Conservation (phyloP, 2,329 filamentous ascomycete genomes). For the Thelonectria olida region DNA sequence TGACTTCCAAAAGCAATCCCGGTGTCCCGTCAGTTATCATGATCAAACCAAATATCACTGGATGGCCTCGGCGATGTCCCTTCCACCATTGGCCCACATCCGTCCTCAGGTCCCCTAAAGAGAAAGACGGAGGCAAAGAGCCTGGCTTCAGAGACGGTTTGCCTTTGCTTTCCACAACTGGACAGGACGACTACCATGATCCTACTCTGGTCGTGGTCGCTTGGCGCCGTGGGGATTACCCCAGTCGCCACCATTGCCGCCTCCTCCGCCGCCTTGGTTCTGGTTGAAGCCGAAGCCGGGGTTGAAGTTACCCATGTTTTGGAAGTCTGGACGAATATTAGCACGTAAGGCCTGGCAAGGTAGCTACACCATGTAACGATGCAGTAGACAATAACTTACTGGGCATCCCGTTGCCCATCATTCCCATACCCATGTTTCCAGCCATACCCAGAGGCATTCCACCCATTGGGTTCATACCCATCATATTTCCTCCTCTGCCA, state of each 20-base stretch:
- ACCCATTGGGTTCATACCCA: slow-evolving; percentile 58
- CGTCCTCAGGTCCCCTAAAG: background rate
- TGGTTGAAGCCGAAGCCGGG: slow-evolving; percentile 72
- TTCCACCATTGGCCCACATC: background rate
- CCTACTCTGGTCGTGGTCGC: slow-evolving; percentile 76
- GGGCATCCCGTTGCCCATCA: slow-evolving; percentile 59
- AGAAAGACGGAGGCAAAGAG: too few relatives aligned
- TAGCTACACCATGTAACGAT: background rate
- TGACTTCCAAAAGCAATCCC: background rate
- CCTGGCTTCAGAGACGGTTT: background rate
- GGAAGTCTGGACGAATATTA: slow-evolving; percentile 63
- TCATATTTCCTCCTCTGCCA: slow-evolving; percentile 62
- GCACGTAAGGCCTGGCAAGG: background rate
- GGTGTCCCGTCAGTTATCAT: background rate
- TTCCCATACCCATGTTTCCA: slow-evolving; percentile 64
- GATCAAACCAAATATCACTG: slow-evolving; percentile 1
- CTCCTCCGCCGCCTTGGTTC: slow-evolving; percentile 55
- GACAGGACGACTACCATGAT: slow-evolving; percentile 6
- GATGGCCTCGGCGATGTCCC: background rate
- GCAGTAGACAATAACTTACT: slow-evolving; percentile 39
- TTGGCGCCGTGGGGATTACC: slow-evolving; percentile 87
- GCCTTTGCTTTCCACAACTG: background rate
- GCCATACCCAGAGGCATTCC: slow-evolving; percentile 66
- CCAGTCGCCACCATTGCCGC: slow-evolving; percentile 60
- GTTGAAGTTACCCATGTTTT: slow-evolving; percentile 77